Evolutionary conservation across 2,329 filamentous ascomycete species (phyloP).

Genomic region (Fusarium sp.): DNA sequence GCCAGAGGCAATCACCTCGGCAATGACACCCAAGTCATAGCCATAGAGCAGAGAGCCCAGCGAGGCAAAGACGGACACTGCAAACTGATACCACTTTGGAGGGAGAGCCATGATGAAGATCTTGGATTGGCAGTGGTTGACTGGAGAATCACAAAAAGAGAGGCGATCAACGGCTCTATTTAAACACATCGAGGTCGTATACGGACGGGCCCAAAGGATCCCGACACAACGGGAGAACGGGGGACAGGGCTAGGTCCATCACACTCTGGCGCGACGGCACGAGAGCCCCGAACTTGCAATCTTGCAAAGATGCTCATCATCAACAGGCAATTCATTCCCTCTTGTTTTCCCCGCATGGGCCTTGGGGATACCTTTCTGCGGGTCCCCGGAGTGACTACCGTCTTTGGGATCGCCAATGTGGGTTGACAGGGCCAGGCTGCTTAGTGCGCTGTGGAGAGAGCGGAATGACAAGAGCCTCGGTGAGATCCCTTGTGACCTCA

Average conservation of each 20-base stretch:
- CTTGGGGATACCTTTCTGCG: background rate
- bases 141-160: background rate
- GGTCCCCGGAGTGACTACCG: conserved; percentile 11
- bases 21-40: conserved; percentile 51
- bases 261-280: background rate
- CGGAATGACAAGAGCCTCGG: background rate
- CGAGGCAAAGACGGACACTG: conserved; percentile 52
- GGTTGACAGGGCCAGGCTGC: background rate
- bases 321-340: background rate
- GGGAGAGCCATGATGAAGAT: conserved; percentile 54
- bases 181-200: background rate
- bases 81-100: conserved; percentile 62
- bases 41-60: conserved; percentile 42
- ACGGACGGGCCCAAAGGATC: background rate
- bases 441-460: background rate
- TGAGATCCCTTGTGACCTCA: background rate
- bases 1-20: conserved; percentile 62
- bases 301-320: background rate
- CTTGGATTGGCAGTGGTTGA: background rate
- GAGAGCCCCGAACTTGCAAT: background rate
- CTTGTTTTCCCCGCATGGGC: conserved; percentile 21
- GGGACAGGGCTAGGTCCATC: background rate
- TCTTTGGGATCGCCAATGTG: conserved; percentile 8
- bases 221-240: background rate
- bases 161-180: background rate